Evolutionary conservation across 176 grass and related monocot genomes (phyloP).

Genomic region (Zea mays): DNA sequence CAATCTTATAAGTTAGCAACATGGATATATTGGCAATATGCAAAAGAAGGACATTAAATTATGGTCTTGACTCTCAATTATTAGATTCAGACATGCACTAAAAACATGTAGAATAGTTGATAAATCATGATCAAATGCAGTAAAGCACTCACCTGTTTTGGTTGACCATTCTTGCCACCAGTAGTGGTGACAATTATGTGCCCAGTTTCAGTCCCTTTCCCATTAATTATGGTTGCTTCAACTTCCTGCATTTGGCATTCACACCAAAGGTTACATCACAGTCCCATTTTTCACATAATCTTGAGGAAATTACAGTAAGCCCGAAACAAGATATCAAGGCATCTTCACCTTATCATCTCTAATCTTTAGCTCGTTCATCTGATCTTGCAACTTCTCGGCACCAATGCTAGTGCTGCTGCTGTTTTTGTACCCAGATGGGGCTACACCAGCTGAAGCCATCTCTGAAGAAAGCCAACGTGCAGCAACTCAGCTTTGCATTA

Average conservation of each 20-base stretch:
- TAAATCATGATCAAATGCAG: conserved; percentile 9
- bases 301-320: neutral
- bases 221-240: conserved; percentile 72
- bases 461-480: conserved; percentile 15
- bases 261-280: neutral
- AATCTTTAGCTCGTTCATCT: conserved; percentile 72
- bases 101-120: neutral
- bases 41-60: too few relatives aligned
- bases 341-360: conserved; percentile 67
- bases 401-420: conserved; percentile 44
- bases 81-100: neutral
- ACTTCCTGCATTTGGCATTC: conserved; percentile 56
- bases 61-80: neutral
- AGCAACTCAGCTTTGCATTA: conserved; percentile 35
- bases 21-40: neutral
- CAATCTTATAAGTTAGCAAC: neutral
- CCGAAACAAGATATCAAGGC: neutral
- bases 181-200: conserved; percentile 88
- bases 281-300: neutral
- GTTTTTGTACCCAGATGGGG: conserved; percentile 46
- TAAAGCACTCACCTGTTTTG: conserved; percentile 58
- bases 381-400: conserved; percentile 57
- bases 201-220: conserved; percentile 76
- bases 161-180: conserved; percentile 74
- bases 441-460: conserved; percentile 59